Base-by-base conservation (phyloP, 2,329 filamentous ascomycete species). In the Aspergillus fructus region DNA sequence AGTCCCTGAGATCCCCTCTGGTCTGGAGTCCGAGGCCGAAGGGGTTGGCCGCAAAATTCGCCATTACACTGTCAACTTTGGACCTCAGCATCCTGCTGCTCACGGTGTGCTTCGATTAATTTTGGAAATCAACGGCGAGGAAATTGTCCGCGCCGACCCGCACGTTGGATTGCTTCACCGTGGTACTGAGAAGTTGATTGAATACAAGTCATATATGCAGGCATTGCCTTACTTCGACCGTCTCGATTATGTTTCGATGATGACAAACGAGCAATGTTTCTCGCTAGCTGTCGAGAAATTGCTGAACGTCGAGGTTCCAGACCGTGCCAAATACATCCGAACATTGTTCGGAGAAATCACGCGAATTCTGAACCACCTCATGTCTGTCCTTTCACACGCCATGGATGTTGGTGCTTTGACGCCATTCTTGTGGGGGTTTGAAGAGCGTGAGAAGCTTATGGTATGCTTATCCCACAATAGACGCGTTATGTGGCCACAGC, bases 361-460 rank as follows among this genome's bases (percentile, higher is more conserved):
- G 40, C 86, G 94, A 71, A 76, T 99, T 63, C 80, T 97, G 69
- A 99, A 99, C 83, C 96, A 99, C 76, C 85, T 97, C 69, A 99
- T 99, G 94, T 96, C 92, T 37, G 88, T 99, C 57, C 81, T 97
- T 63, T 96, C 93, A 56, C 93, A 97, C 83, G 93, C 93, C 74
- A 97, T 97, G 94, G 94, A 99, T 77, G 94, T 99, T 74, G 94
- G 94, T 79, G 94, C 94, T 65, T 79, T 99, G 75, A 99, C 94
- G 58, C 94, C 94, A 67, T 99, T 99, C 85, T 78, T 99, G 81
- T 99, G 94, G 94, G 94, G 94, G 60, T 99, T 99, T 76, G 94
- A 99, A 80, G 94, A 99, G 82, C 90, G 94, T 84, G 94, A 99
- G 82, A 99, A 99, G 85, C 84, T 99, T 59, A 99, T 99, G 96